Evolutionary conservation across 495 filamentous ascomycete genomes (phyloP).

Genomic region (Penicillium salamii): DNA sequence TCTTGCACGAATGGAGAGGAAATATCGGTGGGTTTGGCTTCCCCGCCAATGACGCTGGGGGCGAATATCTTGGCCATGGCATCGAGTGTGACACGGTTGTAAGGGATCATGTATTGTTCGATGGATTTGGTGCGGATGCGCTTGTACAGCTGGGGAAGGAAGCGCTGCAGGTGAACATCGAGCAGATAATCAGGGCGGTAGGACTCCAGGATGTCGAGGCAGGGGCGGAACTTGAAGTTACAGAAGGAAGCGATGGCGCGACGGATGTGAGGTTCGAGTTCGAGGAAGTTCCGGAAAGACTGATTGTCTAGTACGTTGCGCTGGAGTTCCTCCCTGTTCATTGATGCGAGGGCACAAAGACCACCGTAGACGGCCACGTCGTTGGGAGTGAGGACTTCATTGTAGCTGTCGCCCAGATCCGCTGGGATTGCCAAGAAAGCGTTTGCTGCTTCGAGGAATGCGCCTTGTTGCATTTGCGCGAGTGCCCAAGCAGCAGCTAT

Average conservation of each 20-base stretch:
- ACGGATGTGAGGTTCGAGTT: conserved; percentile 91
- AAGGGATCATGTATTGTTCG: conserved; percentile 82
- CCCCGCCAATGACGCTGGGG: conserved; percentile 31
- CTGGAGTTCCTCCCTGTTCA: conserved; percentile 77
- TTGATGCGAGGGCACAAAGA: conserved; percentile 84
- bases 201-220: conserved; percentile 75
- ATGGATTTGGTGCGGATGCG: conserved; percentile 86
- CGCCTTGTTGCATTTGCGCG: conserved; percentile 60
- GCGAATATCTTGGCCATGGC: conserved; percentile 66
- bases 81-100: conserved; percentile 68
- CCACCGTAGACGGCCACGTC: conserved; percentile 92
- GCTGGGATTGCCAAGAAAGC: conserved; percentile 62
- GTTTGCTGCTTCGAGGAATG: conserved; percentile 70
- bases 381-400: conserved; percentile 74
- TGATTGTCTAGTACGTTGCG: conserved; percentile 71
- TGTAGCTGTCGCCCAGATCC: conserved; percentile 55
- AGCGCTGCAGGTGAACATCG: conserved; percentile 80
- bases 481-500: conserved; percentile 67
- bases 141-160: conserved; percentile 66
- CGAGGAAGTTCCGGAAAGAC: conserved; percentile 81
- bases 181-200: conserved; percentile 84
- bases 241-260: conserved; percentile 86
- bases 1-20: conserved; percentile 68
- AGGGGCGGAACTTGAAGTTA: conserved; percentile 79
- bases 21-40: conserved; percentile 40